Base-by-base conservation (phyloP, 345 rosid genomes). In the Ceriops tagal region DNA sequence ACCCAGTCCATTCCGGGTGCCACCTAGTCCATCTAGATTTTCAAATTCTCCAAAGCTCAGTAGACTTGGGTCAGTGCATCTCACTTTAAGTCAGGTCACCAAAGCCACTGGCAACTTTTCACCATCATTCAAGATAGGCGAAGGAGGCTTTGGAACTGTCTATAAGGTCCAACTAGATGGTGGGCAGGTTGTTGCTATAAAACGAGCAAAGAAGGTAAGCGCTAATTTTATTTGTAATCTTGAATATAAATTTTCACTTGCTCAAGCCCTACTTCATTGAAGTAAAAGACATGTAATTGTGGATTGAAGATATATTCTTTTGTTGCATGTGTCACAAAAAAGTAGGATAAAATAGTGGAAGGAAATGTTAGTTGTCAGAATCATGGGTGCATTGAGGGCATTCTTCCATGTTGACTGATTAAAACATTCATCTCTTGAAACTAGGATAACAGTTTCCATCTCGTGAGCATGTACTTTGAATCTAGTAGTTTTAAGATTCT, bases 101-200 rank as follows among this genome's bases (percentile, higher is more conserved):
- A 81, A 78, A 83, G 97, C 92, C 53, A 95, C 99, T 10, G 68
- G 65, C 22, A 87, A 85, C 81, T 92, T 95, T 75, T 85, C 99
- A 4, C 75, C 81, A 24, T 65, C 72, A 0, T 82, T 81, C 73
- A 80, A 67, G 81, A 86, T 95, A 70, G 99, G 99, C 56, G 96
- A 90, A 84, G 97, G 97, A 43, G 96, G 97, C 32, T 95, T 92
- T 64, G 99, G 99, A 73, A 82, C 82, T 28, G 96, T 95, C 63
- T 95, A 90, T 83, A 90, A 77, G 77, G 99, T 93, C 3, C 61
- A 68, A 51, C 81, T 95, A 65, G 93, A 87, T 34, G 81, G 84
- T 47, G 91, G 92, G 61, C 93, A 78, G 66, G 68, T 85, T 67
- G 96, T 95, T 58, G 99, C 99, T 74, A 84, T 95, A 61, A 95